Conservation (phyloP, 306 rosid genomes). For the Gastrolobium bilobum region DNA sequence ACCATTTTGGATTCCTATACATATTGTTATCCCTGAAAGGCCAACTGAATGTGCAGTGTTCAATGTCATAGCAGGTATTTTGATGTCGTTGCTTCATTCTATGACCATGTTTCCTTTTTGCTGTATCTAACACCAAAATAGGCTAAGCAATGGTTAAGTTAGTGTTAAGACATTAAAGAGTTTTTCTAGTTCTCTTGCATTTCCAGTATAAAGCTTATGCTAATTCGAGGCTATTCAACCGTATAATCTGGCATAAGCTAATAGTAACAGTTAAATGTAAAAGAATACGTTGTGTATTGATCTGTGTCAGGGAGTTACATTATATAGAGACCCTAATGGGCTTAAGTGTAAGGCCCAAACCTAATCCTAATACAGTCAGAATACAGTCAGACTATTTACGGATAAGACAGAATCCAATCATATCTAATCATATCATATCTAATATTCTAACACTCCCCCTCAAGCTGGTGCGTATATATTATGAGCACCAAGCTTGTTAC, state of each 20-base stretch:
- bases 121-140: slow-evolving; percentile 11
- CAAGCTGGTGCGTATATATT: too few relatives aligned
- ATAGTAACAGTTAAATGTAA: too few relatives aligned
- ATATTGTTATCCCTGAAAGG: slow-evolving; percentile 94
- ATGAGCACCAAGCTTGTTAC: too few relatives aligned
- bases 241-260: slow-evolving; percentile 22
- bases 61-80: slow-evolving; percentile 94
- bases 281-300: too few relatives aligned
- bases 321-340: too few relatives aligned
- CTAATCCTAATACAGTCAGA: too few relatives aligned
- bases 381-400: too few relatives aligned
- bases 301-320: too few relatives aligned
- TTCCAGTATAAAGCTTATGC: neutral
- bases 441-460: too few relatives aligned
- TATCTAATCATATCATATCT: too few relatives aligned
- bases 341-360: too few relatives aligned
- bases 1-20: slow-evolving; percentile 99
- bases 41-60: slow-evolving; percentile 96
- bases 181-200: neutral
- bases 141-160: neutral
- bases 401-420: too few relatives aligned
- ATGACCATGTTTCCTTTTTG: slow-evolving; percentile 10
- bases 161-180: neutral
- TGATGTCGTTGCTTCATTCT: slow-evolving; percentile 45
- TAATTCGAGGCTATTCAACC: neutral